Base-by-base conservation (phyloP, 1,139 yeast genomes). In the Groenewaldozyma auringiensis region DNA sequence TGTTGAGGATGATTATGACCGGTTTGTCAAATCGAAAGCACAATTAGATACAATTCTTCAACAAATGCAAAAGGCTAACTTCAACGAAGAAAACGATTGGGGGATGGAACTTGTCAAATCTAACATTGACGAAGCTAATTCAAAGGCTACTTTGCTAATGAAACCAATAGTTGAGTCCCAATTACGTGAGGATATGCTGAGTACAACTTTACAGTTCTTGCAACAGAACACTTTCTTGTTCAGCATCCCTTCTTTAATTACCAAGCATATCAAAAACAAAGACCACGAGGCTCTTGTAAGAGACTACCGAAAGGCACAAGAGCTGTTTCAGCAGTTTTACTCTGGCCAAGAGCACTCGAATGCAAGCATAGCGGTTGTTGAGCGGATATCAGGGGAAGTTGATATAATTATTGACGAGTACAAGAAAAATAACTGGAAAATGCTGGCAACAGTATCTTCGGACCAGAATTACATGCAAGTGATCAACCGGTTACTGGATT, bases 1-100 rank as follows among this genome's bases (percentile, higher is more conserved):
- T 31, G 83, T 89, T 4, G 85, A 84, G 55, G 72, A 76, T 21
- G 92, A 89, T 60, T 88, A 80, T 59, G 76, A 79, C 46, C 74
- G 77, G 54, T 87, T 88, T 54, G 83, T 89, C 42, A 77, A 79
- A 55, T 79, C 89, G 46, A 92, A 92, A 62, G 76, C 83, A 16
- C 68, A 76, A 9, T 63, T 82, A 20, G 88, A 81, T 56, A 70
- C 73, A 29, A 78, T 81, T 2, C 73, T 77, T 50, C 67, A 65
- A 21, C 79, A 76, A 51, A 75, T 79, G 53, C 64, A 70, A 29
- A 56, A 62, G 37, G 55, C 66, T 22, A 72, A 72, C 4, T 60
- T 70, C 46, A 57, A 55, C 40, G 67, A 69, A 25, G 72, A 68
- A 20, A 52, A 61, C 9, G 63, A 58, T 14, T 66, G 64, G 61